phyloP scores from a whole-genome alignment of 345 rosid genomes.

The Salix purpurea region DNA sequence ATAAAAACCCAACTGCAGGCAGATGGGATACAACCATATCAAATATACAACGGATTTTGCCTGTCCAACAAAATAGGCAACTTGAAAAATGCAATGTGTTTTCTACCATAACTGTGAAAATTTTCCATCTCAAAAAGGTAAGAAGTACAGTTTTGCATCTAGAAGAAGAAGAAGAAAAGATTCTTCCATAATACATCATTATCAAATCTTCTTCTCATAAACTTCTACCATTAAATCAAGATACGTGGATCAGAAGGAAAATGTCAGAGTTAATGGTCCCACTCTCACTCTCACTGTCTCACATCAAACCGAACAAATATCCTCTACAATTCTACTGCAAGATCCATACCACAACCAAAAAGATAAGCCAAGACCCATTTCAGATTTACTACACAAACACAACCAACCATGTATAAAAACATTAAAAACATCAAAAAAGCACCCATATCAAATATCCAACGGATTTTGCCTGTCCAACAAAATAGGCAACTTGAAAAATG shows the following conservation, averaged over 20 bases:
- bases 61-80: not conserved
- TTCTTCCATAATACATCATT: conserved; percentile 31
- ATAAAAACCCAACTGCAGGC: conserved; percentile 13
- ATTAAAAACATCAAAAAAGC: no score
- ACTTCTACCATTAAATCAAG: conserved; percentile 35
- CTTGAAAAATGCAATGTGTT: conserved; percentile 4
- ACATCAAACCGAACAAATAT: no score
- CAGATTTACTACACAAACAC: no score
- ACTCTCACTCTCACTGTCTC: conserved; percentile 22
- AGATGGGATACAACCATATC: conserved; percentile 15
- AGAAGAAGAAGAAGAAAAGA: conserved; percentile 22
- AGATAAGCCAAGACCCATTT: no score
- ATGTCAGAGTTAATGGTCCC: conserved; percentile 53
- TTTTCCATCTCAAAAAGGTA: conserved; percentile 14
- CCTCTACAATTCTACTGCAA: no score
- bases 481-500: no score
- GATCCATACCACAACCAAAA: no score
- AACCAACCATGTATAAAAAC: no score
- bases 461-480: no score
- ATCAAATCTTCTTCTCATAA: conserved; percentile 20
- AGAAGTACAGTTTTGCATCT: conserved; percentile 15
- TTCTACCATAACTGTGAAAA: conserved; percentile 8
- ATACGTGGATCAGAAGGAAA: conserved; percentile 33
- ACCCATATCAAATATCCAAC: no score
- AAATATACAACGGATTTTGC: conserved; percentile 8